Evolutionary conservation across 1,284 basidiomycete genomes (phyloP), one percentile per base, ranked within the genome.

Genomic region (Paramarasmius palmivorus): DNA sequence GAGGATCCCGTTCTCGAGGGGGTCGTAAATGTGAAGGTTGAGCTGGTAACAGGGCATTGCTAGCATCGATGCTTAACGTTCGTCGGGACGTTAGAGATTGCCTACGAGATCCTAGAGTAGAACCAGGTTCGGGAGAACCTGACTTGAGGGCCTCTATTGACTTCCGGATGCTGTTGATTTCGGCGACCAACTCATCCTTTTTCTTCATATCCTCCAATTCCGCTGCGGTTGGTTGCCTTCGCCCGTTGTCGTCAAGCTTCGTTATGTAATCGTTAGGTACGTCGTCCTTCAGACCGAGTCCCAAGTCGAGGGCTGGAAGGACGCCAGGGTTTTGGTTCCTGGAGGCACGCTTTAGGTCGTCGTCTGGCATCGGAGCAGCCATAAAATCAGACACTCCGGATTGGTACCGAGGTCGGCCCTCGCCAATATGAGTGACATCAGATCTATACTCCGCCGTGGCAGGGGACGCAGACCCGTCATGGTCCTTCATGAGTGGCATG

Each of bases 91-190:
- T 75, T 58, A 86, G 67, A 6, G 89, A 91, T n/a, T 81, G 78
- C 49, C 76, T 81, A 55, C 85, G 84, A 47, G 88, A 90, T 34
- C 76, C 76, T 49, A 75, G 73, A 37, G 83, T 79, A 5, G 78
- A 76, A 32, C 82, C 79, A 5, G 78, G 73, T 22, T 74, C 75
- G 17, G 87, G 82, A 5, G 84, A 83, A 38, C 90, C 87, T 10
- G 82, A 75, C 65, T 83, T 84, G 47, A 92, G 72, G 2, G 81
- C 73, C 47, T 91, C 88, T 62, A 93, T 90, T 2, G 88, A 90
- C 60, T 81, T 77, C 41, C 90, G 81, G 55, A 93, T 88, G 10
- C 79, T 86, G 62, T 86, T 79, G 50, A 93, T 93, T 68, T 93
- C 90, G 19, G 79, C 75, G 48, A 89, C 70, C 3, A 93, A 76